Evolutionary conservation across 306 rosid species (phyloP), one percentile per base, ranked within the genome.

Genomic region (Prunus persica): DNA sequence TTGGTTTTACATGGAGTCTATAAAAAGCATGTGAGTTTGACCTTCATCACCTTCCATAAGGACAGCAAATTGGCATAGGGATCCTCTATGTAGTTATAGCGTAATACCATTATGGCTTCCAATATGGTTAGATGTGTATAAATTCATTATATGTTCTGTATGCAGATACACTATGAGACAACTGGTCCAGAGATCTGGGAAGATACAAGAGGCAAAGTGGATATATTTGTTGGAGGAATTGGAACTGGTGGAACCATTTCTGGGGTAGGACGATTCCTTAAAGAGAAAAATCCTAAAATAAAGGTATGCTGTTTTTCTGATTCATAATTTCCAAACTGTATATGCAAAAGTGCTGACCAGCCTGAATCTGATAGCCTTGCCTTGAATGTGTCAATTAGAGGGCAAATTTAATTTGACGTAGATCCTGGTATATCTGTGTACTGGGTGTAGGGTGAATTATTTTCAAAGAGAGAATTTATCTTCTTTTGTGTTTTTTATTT

Each of bases 161-260:
- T 84, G 87, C 93, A 94, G 98, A 43, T 95, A 79, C 99, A 95
- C 88, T 95, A 69, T 81, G 99, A 95, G 80, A 95, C 99, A 83
- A 95, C 99, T 25, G 99, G 99, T 75, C 99, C 99, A 65, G 99
- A 95, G 88, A 95, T 95, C 81, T 95, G 99, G 99, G 97, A 92
- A 82, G 99, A 95, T 82, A 90, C 97, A 49, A 90, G 87, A 66
- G 99, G 97, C 81, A 95, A 92, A 87, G 87, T 95, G 78, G 99
- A 95, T 83, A 92, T 95, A 78, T 95, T 95, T 61, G 82, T 95
- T 76, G 97, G 90, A 16, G 99, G 99, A 84, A 95, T 95, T 76
- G 99, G 99, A 84, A 95, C 99, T 75, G 99, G 99, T 69, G 99
- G 99, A 76, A 95, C 99, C 74, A 89, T 95, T 84, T 61, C 99